Conservation (phyloP, 208 protist genomes). For the Eutreptiella sp. region DNA sequence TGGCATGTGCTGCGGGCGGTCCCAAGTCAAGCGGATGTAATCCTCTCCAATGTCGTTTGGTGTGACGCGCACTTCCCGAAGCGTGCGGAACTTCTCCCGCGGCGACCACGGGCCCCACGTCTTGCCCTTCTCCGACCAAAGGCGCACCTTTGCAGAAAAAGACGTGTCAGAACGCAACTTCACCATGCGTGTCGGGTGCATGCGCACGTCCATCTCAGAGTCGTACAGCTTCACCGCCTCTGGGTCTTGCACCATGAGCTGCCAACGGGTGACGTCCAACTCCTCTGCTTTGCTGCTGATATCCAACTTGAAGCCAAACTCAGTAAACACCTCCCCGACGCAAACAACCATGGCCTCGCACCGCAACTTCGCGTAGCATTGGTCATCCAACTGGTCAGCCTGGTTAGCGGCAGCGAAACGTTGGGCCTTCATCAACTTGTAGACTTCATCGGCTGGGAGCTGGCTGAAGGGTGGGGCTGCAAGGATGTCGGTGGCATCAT, state of each 20-base stretch:
- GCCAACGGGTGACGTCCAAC: constrained; percentile 52
- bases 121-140: constrained; percentile 33
- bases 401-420: too few species aligned
- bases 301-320: constrained; percentile 63
- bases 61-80: constrained; percentile 47
- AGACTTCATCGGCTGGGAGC: too few species aligned
- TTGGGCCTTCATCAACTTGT: too few species aligned
- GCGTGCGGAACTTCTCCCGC: constrained; percentile 44
- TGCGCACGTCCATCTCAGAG: too few species aligned
- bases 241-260: constrained; percentile 44
- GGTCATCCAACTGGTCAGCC: too few species aligned
- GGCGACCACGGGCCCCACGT: constrained; percentile 65
- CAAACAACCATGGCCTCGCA: too few species aligned
- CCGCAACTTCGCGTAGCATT: too few species aligned
- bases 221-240: constrained; percentile 74
- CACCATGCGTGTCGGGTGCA: too few species aligned
- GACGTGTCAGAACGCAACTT: constrained; percentile 56
- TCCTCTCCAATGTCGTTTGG: constrained; percentile 69
- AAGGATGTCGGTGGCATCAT: too few species aligned
- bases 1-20: constrained; percentile 42
- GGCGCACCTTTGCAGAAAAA: constrained; percentile 55
- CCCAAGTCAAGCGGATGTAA: constrained; percentile 66
- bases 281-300: constrained; percentile 10
- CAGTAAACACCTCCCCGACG: constrained; percentile 72
- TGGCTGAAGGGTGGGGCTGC: too few species aligned